Evolutionary conservation across 371 early-diverging fungal species (phyloP), one percentile per base, ranked within the genome.

Genomic region (Chytridiales sp.): DNA sequence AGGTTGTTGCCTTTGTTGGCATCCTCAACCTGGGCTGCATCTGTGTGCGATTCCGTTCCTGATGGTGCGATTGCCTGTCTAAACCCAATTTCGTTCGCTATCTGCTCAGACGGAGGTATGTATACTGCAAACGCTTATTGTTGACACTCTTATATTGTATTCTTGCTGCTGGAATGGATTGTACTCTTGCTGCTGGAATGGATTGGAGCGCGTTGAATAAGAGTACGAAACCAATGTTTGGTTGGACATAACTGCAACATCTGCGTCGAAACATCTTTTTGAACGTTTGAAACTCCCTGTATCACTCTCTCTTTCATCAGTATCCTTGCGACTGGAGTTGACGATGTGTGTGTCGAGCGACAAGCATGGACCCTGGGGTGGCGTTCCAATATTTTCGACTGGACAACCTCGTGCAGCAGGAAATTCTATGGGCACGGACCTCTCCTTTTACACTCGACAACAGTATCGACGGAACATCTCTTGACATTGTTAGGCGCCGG

Each of bases 51-150:
- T 19, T 36, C 26, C 4, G 27, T 66, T 22, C 32, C 30, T 2
- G 61, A 66, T 29, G 59, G 59, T 11, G 34, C 17, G 4, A 40
- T 53, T 19, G 66, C 66, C n/a, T 66, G 66, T 26, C 26, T 66
- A 9, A 66, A 60, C 43, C 66, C 66, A 8, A 39, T 6, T 39
- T 55, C 56, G 38, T 56, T 46, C 39, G 54, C 53, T 39, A 40
- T 44, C 35, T 64, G 64, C 53, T 4, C 4, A 17, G 35, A 52
- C 42, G 41, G 55, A 17, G 19, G 42, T 34, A 35, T 56, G 34
- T 56, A 47, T 47, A 46, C 19, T 27, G 32, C 8, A 8, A 44
- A 44, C 44, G 44, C 44, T 22, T 44, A 24, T 44, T 11, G 11
- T 17, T 44, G n/a, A 17, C 44, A 11, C n/a, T n/a, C n/a, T n/a